Evolutionary conservation across 2,329 filamentous ascomycete species (phyloP).

Genomic region (Alternaria panax): DNA sequence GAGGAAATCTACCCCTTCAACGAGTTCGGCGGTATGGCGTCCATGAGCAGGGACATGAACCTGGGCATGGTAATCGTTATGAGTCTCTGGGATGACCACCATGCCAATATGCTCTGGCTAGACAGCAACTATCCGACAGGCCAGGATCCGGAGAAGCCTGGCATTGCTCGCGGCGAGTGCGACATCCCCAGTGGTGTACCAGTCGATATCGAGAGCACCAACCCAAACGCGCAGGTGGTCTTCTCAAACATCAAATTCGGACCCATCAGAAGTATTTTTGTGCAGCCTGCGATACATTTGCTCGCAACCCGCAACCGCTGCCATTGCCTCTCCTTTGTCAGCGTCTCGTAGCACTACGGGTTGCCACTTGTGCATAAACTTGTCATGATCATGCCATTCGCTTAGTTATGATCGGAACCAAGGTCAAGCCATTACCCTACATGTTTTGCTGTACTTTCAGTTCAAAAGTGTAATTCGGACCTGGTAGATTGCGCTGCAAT

Average conservation of each 20-base stretch:
- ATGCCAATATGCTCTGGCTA: conserved; percentile 75
- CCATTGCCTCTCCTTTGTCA: neutral
- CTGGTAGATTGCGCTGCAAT: neutral
- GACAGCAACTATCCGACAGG: conserved; percentile 68
- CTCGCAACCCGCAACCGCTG: neutral
- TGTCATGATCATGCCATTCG: neutral
- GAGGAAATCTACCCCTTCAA: conserved; percentile 58
- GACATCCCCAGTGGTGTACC: conserved; percentile 36
- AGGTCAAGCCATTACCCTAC: neutral
- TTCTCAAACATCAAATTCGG: conserved; percentile 43
- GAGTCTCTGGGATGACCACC: conserved; percentile 69
- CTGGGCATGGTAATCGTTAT: conserved; percentile 69
- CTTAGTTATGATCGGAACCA: neutral
- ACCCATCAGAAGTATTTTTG: conserved; percentile 41
- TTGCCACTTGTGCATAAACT: neutral
- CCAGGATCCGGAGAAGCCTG: conserved; percentile 34
- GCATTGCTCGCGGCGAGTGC: conserved; percentile 41
- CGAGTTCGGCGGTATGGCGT: conserved; percentile 62
- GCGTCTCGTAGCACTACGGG: neutral
- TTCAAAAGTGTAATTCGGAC: neutral
- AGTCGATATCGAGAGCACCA: conserved; percentile 31
- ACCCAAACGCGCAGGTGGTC: conserved; percentile 31
- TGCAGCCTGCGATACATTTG: conserved; percentile 23
- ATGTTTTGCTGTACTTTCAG: neutral
- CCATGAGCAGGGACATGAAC: conserved; percentile 62